Evolutionary conservation across 2,329 filamentous ascomycete species (phyloP), one percentile per base, ranked within the genome.

Genomic region (Periglandula ipomoeae): DNA sequence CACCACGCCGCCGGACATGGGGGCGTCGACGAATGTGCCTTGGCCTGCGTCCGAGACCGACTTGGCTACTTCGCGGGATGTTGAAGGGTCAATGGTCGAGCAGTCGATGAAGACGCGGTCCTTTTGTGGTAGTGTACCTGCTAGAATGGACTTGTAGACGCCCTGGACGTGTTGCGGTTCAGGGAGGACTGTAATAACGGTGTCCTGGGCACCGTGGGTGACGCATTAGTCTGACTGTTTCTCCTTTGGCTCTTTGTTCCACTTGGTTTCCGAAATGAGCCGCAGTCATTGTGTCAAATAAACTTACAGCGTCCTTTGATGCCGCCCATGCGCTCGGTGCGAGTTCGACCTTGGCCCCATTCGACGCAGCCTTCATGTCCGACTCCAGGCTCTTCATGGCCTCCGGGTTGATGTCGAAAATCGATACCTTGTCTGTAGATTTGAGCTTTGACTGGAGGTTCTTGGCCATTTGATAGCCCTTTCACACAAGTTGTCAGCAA

Each of bases 1-100:
- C 5, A 97, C 89, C 0, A 96, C 90, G 45, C 93, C 93, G 43
- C 93, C 93, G 0, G 91, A 97, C 85, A 98, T 95, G 40, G 93
- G 93, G 3, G 93, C 91, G 63, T 98, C 93, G 50, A 96, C 83
- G 61, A 97, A 96, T 46, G 75, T 76, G 47, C 87, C 87, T 61
- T 85, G 78, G 1, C 79, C 74, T 1, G 81, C 80, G 5, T 78
- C 77, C 50, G 66, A 53, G 2, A 94, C 83, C 22, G 77, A 75
- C 52, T 81, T 74, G 20, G 89, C 89, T 5, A 97, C 84, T 55
- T 82, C 77, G 35, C 81, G 81, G 1, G 90, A 96, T 2, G 89
- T 88, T 27, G 82, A 81, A 0, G 90, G 89, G 66, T 97, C 93
- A 61, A 98, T 97, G 15, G 93, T 98, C 3, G 91, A 97, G 66